Percentiles rank a stretch among this genome's conserved stretches.
These are phyloP conservation scores for peach (Prunus persica) DNA, from an alignment of 306 rosid genomes.

Conservation along the genomic window Prunus_persica_NCBIv2 NC_034016.1:18716501-18717000, in stretches of 20 bases:
- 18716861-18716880: neutral
- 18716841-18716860: neutral
- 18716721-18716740: neutral
- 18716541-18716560: no score
- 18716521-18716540: no score
- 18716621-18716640: no score
- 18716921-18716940: conserved; percentile 35
- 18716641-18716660: no score
- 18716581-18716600: no score
- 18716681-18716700: no score
- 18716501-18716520: no score
- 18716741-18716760: conserved; percentile 2
- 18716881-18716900: conserved; percentile 18
- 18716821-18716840: conserved; percentile 22
- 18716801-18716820: conserved; percentile 25
- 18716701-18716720: no score
- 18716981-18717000: conserved; percentile 17
- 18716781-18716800: conserved; percentile 39
- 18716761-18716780: conserved; percentile 33
- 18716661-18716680: no score
- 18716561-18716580: no score
- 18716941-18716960: conserved; percentile 12
- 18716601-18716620: no score
- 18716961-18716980: neutral
- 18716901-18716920: conserved; percentile 13